phyloP scores from a whole-genome alignment of 345 rosid genomes.

The Geranium rotundifolium region DNA sequence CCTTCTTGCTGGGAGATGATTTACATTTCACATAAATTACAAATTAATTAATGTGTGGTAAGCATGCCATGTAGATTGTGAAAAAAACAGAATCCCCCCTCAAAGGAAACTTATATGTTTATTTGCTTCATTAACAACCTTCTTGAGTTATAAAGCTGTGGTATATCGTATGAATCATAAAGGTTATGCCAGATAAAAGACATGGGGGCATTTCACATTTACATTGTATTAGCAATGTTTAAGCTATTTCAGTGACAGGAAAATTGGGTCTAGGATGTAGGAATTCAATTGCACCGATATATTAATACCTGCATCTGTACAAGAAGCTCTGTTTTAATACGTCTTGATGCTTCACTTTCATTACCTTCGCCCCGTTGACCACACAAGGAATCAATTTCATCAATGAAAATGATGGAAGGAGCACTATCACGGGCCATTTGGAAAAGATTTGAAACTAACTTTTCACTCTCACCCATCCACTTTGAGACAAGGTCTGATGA shows the following conservation, averaged over 20 bases:
- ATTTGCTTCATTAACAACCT: neutral
- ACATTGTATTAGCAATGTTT: neutral
- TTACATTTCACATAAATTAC: neutral
- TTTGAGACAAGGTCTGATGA: constrained; percentile 93
- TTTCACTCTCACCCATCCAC: constrained; percentile 99
- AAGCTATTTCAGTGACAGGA: neutral
- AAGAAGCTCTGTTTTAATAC: constrained; percentile 93
- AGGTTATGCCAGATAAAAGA: neutral
- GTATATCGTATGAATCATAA: neutral
- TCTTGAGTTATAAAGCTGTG: neutral
- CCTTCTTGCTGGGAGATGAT: neutral
- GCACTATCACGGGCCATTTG: constrained; percentile 97
- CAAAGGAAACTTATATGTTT: neutral
- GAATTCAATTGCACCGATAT: neutral
- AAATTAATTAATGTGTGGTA: no score
- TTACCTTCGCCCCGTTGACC: constrained; percentile 95
- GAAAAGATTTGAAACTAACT: constrained; percentile 82
- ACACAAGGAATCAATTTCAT: constrained; percentile 89
- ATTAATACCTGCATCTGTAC: constrained; percentile 89
- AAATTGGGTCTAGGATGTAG: neutral
- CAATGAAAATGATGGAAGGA: constrained; percentile 81
- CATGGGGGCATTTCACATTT: neutral
- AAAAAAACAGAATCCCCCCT: neutral
- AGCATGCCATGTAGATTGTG: no score
- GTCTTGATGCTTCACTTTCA: constrained; percentile 94